Base-by-base conservation (phyloP, 345 rosid species). In the Sonneratia alba region DNA sequence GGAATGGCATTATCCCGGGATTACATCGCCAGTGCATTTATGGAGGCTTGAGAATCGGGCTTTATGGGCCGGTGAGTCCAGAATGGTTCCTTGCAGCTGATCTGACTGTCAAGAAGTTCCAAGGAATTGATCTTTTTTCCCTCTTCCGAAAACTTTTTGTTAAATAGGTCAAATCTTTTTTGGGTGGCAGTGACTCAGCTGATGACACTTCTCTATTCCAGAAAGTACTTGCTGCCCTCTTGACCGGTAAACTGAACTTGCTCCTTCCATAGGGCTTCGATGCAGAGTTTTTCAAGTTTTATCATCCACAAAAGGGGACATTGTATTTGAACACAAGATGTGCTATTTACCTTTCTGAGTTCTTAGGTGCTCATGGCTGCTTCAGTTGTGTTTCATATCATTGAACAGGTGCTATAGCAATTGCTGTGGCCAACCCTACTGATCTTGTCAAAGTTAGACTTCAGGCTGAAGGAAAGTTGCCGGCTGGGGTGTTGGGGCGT, bases 381-480 rank as follows among this genome's bases (percentile, higher is more conserved):
- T 68, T n/a, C 12, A 66, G 37, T 56, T 68, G 43, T 27, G 42
- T 55, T 71, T 61, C n/a, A 4, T 36, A n/a, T 56, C 72, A 38
- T 72, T 75, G 66, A 78, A 78, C 85, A 95, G 99, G 99, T 67
- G 99, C 96, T 61, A 59, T 91, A 78, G 97, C 97, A 49, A 95
- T 95, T 68, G 77, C 79, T 57, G 89, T 95, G 72, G 99, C 99
- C 18, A 94, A 90, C 83, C 98, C 98, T 72, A 94, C 96, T 73
- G 97, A 91, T 81, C 95, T 91, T 69, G 98, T 94, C 38, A 94
- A 94, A 84, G 95, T 94, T 67, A 84, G 97, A 71, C 96, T 91
- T 80, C 99, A 95, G 65, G 90, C 97, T 67, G 97, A 95, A 85
- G 96, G 97, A 57, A 95, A 95, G 78, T 72, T 90, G 75, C 89